Base-by-base conservation (phyloP, 208 protist genomes). In the Trypanosoma congolense region DNA sequence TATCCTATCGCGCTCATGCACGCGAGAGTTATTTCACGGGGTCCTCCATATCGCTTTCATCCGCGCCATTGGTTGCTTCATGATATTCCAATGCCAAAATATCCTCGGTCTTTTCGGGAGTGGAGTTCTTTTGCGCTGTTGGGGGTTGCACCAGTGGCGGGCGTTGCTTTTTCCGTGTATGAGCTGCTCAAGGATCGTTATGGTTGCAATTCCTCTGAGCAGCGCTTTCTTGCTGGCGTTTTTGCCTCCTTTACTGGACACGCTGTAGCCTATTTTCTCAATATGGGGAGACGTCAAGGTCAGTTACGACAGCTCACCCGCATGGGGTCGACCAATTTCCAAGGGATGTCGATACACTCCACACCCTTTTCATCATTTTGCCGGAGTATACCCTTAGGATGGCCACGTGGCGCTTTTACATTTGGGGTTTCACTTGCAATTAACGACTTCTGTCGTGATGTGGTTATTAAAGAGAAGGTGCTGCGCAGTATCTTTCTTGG, bases 1-100 rank as follows among this genome's bases (percentile, higher is more conserved):
- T 97, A 98, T 73, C 95, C 95, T 14, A 57, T 98, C 9, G 95
- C 97, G 63, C 66, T 97, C 6, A 54, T 97, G 41, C 79, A 91
- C 44, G 72, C 93, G 14, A 75, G 83, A 31, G 77, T 67, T 26
- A 67, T 70, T 1, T 65, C 70, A 29, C 65, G 70, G 29, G 60
- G 21, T 10, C 41, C 75, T 53, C 71, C 73, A 42, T 26, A 36
- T 18, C 54, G 62, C 48, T 80, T 73, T 57, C 72, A 76, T 57
- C 88, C 86, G 35, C 90, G 91, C 61, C 87, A 74, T 45, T 90
- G 79, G 73, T 35, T 83, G n/a, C 59, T 93, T 53, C 73, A 75
- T 24, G 70, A 77, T 22, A 80, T 88, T 56, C 70, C 77, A 43
- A 56, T 69, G 43, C 63, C 70, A 16, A 57, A 77, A 59, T 85